Conservation (phyloP, 1,284 basidiomycete genomes). For the Schizopora paradoxa region DNA sequence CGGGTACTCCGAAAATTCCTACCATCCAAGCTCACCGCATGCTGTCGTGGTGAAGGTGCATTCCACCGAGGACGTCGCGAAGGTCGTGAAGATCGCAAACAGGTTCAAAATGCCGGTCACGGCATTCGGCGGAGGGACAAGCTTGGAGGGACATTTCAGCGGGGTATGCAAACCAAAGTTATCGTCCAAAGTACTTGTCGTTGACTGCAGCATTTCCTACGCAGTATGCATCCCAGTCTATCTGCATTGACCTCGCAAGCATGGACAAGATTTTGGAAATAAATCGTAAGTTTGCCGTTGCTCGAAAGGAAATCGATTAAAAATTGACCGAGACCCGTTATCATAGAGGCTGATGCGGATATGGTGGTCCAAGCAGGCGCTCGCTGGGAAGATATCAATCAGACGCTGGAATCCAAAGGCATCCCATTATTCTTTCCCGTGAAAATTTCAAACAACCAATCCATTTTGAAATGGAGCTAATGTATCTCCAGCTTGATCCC, state of each 20-base stretch:
- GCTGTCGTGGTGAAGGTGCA: slow-evolving; percentile 50
- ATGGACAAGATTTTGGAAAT: slow-evolving; percentile 62
- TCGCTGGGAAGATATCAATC: slow-evolving; percentile 87
- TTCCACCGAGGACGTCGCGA: slow-evolving; percentile 54
- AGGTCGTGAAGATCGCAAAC: slow-evolving; percentile 51
- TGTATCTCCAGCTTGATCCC: slow-evolving; percentile 39
- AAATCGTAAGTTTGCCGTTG: slow-evolving; percentile 30
- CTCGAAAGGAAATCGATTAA: slow-evolving; percentile 20
- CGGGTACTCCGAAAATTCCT: slow-evolving; percentile 65
- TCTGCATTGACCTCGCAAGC: slow-evolving; percentile 64
- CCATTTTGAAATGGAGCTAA: neutral
- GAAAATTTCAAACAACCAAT: neutral
- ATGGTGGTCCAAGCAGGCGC: slow-evolving; percentile 77
- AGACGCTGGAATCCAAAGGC: slow-evolving; percentile 59
- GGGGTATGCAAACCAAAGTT: slow-evolving; percentile 38
- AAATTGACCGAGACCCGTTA: neutral
- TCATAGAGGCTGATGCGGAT: slow-evolving; percentile 58
- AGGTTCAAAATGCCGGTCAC: slow-evolving; percentile 50
- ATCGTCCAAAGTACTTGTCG: neutral
- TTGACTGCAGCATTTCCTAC: slow-evolving; percentile 8
- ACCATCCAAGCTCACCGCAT: slow-evolving; percentile 60
- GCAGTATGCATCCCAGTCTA: slow-evolving; percentile 58
- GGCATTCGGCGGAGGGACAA: slow-evolving; percentile 58
- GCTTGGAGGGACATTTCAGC: slow-evolving; percentile 53
- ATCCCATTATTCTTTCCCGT: slow-evolving; percentile 68